phyloP scores from a whole-genome alignment of 140 eudicot species.

The Erigeron philadelphicus region DNA sequence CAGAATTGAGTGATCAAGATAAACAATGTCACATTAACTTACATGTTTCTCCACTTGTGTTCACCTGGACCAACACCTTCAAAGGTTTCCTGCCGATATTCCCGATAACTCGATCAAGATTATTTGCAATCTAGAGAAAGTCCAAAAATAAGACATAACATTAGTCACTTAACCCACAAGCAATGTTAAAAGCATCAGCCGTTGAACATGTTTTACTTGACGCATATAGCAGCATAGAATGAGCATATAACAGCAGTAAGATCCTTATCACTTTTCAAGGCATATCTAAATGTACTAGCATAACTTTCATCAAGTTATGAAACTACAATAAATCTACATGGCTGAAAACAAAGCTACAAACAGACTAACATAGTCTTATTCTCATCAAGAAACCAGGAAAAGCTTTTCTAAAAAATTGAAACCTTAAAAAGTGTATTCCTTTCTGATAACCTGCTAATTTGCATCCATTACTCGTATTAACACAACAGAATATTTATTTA shows the following conservation, averaged over 20 bases:
- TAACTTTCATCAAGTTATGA: too few relatives aligned
- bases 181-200: not conserved
- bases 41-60: conserved; percentile 97
- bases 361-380: not conserved
- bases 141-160: not conserved
- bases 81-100: conserved; percentile 85
- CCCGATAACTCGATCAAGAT: conserved; percentile 73
- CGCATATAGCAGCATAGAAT: too few relatives aligned
- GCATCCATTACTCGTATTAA: too few relatives aligned
- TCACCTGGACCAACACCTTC: conserved; percentile 87
- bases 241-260: too few relatives aligned
- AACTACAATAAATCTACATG: not conserved
- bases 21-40: conserved; percentile 29
- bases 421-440: too few relatives aligned
- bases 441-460: too few relatives aligned
- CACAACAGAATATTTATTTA: too few relatives aligned
- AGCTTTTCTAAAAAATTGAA: too few relatives aligned
- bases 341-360: not conserved
- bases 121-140: conserved; percentile 68
- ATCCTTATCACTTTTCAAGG: too few relatives aligned
- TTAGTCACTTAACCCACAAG: conserved; percentile 6
- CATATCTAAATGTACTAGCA: too few relatives aligned
- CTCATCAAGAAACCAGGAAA: not conserved
- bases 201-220: too few relatives aligned
- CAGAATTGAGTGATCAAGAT: not conserved